These are phyloP conservation scores for Trichosanthes truncata DNA, from an alignment of 306 rosid genomes.

Conservation along the genomic window DNA sequence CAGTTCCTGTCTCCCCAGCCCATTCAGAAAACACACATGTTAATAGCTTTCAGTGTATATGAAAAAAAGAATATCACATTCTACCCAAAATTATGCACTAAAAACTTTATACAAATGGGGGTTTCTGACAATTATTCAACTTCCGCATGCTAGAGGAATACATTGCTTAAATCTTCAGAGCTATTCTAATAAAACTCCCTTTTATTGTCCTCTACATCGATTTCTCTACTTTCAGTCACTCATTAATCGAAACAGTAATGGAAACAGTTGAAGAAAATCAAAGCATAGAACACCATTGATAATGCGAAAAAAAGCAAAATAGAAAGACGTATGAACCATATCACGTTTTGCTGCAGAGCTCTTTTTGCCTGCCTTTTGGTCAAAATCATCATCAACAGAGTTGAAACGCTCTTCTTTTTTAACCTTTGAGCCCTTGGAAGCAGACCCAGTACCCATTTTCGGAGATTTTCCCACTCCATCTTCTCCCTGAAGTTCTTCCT, in stretches of 20 bases:
- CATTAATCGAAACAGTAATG: no score
- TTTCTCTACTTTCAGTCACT: neutral
- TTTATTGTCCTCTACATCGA: neutral
- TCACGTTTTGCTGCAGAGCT: constrained; percentile 5
- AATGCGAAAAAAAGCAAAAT: neutral
- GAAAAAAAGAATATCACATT: neutral
- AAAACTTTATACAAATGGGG: neutral
- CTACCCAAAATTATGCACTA: neutral
- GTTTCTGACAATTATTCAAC: neutral
- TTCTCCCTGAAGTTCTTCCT: constrained; percentile 18
- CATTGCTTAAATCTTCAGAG: neutral
- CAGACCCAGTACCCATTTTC: constrained; percentile 1
- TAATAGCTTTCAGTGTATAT: neutral
- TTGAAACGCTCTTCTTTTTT: constrained; percentile 32
- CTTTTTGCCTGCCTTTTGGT: constrained; percentile 15
- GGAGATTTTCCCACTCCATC: constrained; percentile 12
- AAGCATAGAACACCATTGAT: neutral
- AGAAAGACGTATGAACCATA: neutral
- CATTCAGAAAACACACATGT: neutral
- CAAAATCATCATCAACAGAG: constrained; percentile 13
- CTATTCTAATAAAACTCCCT: neutral
- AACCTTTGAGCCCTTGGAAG: constrained; percentile 22
- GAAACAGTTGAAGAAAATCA: neutral
- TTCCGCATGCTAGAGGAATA: neutral
- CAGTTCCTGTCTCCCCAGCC: constrained; percentile 29